These are phyloP conservation scores for Globisporangium barbulae DNA, from an alignment of 352 stramenopile genomes.

Conservation along the genomic window DNA sequence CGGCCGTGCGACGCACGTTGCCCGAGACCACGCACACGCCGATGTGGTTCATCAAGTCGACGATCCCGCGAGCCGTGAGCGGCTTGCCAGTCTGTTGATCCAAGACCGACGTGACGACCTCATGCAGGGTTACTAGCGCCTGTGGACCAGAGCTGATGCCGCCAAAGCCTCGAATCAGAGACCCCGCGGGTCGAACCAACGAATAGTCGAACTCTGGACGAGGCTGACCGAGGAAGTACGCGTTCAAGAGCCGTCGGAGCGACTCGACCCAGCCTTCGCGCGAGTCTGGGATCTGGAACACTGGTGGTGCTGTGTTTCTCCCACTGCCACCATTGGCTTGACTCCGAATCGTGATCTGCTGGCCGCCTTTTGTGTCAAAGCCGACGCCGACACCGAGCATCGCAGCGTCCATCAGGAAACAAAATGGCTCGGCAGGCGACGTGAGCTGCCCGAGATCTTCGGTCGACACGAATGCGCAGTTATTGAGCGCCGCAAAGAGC, in stretches of 20 bases:
- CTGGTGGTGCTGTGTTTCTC: neutral
- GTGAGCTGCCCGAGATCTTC: constrained; percentile 51
- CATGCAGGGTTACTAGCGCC: constrained; percentile 74
- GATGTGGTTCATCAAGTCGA: constrained; percentile 93
- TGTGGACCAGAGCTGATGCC: constrained; percentile 84
- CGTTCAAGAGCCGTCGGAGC: constrained; percentile 75
- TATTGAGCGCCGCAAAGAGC: constrained; percentile 91
- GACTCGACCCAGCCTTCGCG: constrained; percentile 88
- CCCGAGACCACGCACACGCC: constrained; percentile 90
- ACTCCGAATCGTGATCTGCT: constrained; percentile 39
- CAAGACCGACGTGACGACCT: constrained; percentile 54
- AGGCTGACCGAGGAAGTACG: constrained; percentile 65
- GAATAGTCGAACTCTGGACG: constrained; percentile 78
- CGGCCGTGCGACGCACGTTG: constrained; percentile 91
- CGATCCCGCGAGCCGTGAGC: constrained; percentile 76
- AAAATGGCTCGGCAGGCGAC: constrained; percentile 83
- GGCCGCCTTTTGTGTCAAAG: constrained; percentile 91
- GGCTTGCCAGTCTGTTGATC: constrained; percentile 38
- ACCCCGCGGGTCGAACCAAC: constrained; percentile 73
- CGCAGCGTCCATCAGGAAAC: constrained; percentile 94
- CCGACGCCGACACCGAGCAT: constrained; percentile 94
- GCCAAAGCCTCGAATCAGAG: constrained; percentile 89
- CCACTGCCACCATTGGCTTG: constrained; percentile 12
- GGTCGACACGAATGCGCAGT: constrained; percentile 93
- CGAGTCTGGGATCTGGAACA: constrained; percentile 52